Conservation (phyloP, 805 yeast genomes). For the Komagataella phaffii region DNA sequence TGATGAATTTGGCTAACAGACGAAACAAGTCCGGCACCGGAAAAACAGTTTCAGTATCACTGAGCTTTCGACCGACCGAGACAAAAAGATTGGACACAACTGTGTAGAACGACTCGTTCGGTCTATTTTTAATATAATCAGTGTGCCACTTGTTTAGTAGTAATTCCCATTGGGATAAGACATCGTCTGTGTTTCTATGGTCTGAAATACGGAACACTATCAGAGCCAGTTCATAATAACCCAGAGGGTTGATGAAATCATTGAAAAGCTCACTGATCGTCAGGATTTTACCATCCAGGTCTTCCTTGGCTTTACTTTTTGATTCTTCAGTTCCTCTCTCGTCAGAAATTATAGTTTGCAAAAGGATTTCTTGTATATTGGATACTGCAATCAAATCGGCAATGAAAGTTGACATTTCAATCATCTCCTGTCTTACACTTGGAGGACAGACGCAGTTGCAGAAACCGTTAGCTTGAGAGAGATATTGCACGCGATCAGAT, state of each 20-base stretch:
- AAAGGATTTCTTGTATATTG: conserved; percentile 63
- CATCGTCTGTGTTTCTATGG: conserved; percentile 73
- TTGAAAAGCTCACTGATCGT: conserved; percentile 73
- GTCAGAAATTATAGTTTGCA: conserved; percentile 35
- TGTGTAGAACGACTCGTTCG: conserved; percentile 23
- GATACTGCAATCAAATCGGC: conserved; percentile 81
- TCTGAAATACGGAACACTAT: conserved; percentile 74
- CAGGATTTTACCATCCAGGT: conserved; percentile 51
- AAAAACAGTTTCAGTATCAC: conserved; percentile 64
- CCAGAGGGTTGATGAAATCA: conserved; percentile 75
- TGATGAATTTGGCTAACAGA: conserved; percentile 43
- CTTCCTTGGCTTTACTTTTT: conserved; percentile 33
- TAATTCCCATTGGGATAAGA: conserved; percentile 68
- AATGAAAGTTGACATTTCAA: conserved; percentile 52
- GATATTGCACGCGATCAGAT: conserved; percentile 68
- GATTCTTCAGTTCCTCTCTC: conserved; percentile 32
- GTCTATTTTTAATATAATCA: conserved; percentile 12
- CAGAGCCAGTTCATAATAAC: conserved; percentile 73
- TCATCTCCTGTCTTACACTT: conserved; percentile 61
- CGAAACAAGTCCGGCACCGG: conserved; percentile 65
- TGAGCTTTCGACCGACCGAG: conserved; percentile 42
- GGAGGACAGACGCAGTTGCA: conserved; percentile 79
- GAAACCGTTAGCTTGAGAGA: conserved; percentile 88
- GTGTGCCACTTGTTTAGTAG: conserved; percentile 39
- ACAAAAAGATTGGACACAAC: conserved; percentile 24